These are phyloP conservation scores for Phytophthora syringae DNA, from an alignment of 352 stramenopile genomes.

Conservation along the genomic window DNA sequence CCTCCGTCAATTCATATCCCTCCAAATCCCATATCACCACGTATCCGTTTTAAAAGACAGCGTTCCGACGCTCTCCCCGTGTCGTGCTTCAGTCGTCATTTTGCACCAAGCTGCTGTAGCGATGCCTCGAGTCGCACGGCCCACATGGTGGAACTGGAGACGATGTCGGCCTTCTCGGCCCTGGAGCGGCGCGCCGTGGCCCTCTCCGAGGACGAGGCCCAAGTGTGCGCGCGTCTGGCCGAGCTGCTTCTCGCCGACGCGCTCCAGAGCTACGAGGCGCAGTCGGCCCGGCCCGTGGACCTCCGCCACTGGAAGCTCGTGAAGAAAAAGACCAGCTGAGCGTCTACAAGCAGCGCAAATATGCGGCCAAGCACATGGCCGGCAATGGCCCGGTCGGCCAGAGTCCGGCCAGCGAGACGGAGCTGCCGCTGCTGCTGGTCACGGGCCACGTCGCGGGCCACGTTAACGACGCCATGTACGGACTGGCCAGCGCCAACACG, in stretches of 20 bases:
- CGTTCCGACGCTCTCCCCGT: no score
- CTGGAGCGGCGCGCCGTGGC: conserved; percentile 42
- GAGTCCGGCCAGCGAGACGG: conserved; percentile 23
- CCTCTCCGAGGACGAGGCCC: conserved; percentile 62
- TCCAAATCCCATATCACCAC: background rate
- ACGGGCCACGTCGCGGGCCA: conserved; percentile 51
- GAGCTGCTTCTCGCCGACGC: conserved; percentile 50
- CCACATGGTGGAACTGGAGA: conserved; percentile 43
- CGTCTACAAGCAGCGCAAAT: conserved; percentile 57
- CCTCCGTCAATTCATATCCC: background rate
- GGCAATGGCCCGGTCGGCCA: conserved; percentile 5
- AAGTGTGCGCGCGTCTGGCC: conserved; percentile 48
- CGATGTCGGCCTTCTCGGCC: conserved; percentile 34
- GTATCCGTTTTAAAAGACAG: no score
- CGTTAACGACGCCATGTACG: conserved; percentile 71
- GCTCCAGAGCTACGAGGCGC: conserved; percentile 41
- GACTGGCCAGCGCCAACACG: conserved; percentile 54
- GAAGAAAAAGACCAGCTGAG: conserved; percentile 69
- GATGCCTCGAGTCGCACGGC: no score
- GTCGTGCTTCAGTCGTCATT: no score
- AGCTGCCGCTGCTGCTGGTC: conserved; percentile 52
- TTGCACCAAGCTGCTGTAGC: no score
- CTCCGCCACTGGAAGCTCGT: conserved; percentile 69
- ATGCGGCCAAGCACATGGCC: conserved; percentile 6
- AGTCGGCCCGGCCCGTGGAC: conserved; percentile 32